Evolutionary conservation across 495 filamentous ascomycete species (phyloP), one percentile per base, ranked within the genome.

Genomic region (Neurospora sp.): DNA sequence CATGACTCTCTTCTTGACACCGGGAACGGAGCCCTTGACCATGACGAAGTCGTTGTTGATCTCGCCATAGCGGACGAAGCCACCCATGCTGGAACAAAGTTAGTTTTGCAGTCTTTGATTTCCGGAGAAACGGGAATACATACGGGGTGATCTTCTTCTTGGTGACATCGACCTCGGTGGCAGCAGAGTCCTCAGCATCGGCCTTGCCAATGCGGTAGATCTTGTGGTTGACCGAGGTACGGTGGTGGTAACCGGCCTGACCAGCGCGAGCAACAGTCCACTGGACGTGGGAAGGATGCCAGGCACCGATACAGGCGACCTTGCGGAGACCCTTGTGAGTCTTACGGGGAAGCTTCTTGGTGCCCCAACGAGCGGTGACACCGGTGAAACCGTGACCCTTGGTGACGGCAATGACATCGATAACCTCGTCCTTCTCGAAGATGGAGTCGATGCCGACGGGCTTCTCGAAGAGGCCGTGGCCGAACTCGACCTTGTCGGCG

Each of bases 311-410:
- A 97, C 96, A 99, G 80, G 96, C 96, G 80, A 99, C 96, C 92
- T 99, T 99, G 79, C 96, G 91, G 81, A 99, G 92, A 94, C 96
- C 96, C 91, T 99, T 99, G 91, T 99, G 96, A 77, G 96, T 99
- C 93, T 99, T 99, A 81, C 96, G 93, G 77, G 96, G 96, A 77
- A 99, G 93, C 93, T 99, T 99, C 92, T 97, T 99, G 84, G 96
- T 99, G 77, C 96, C 96, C 96, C 96, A 99, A 86, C 96, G 90
- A 84, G 90, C 88, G 71, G 96, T 99, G 78, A 99, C 96, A 92
- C 96, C 96, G 81, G 88, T 86, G 91, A 92, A 98, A 83, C 96
- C 96, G 88, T 98, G 93, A 89, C 96, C 96, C 90, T 97, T 98
- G 87, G 96, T 99, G 82, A 99, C 94, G 81, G 94, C 96, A 82